These are phyloP conservation scores for Cyberlindnera meyerae DNA, from an alignment of 805 yeast species.

Conservation along the genomic window DNA sequence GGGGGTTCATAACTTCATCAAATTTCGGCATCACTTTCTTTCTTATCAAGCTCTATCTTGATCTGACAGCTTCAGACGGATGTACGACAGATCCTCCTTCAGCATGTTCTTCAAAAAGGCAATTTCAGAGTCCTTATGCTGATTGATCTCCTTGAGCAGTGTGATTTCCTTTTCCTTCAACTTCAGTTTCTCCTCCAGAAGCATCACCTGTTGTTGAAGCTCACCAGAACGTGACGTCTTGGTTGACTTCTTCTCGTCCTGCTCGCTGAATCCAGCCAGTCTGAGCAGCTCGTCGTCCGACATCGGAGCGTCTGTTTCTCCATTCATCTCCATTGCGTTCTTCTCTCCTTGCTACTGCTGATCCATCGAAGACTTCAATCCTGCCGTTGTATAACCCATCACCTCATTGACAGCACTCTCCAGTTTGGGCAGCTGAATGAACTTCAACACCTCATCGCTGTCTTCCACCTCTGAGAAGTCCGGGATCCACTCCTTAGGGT, in stretches of 20 bases:
- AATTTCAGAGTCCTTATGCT: slow-evolving; percentile 20
- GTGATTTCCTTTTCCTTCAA: slow-evolving; percentile 2
- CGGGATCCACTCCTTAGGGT: slow-evolving; percentile 25
- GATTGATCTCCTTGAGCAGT: slow-evolving; percentile 6
- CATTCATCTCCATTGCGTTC: too few species aligned
- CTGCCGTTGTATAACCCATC: slow-evolving; percentile 7
- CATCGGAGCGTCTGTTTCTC: slow-evolving; percentile 3
- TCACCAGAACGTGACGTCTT: not conserved
- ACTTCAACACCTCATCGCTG: slow-evolving; percentile 10
- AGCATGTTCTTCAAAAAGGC: slow-evolving; percentile 20
- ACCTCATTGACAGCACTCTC: slow-evolving; percentile 16
- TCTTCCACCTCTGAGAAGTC: slow-evolving; percentile 9
- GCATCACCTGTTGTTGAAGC: not conserved
- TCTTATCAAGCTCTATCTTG: not conserved
- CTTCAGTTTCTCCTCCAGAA: slow-evolving; percentile 11
- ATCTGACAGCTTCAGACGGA: slow-evolving; percentile 18
- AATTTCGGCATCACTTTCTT: not conserved
- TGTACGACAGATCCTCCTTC: slow-evolving; percentile 23
- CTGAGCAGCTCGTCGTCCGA: slow-evolving; percentile 19
- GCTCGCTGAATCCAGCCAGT: slow-evolving; percentile 18
- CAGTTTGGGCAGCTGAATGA: slow-evolving; percentile 15
- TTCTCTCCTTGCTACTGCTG: too few species aligned
- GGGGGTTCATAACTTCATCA: not conserved
- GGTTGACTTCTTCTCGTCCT: too few species aligned
- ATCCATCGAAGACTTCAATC: slow-evolving; percentile 8